Conservation (phyloP, 164 flowering plant genomes). For the Houttuynia cordata region DNA sequence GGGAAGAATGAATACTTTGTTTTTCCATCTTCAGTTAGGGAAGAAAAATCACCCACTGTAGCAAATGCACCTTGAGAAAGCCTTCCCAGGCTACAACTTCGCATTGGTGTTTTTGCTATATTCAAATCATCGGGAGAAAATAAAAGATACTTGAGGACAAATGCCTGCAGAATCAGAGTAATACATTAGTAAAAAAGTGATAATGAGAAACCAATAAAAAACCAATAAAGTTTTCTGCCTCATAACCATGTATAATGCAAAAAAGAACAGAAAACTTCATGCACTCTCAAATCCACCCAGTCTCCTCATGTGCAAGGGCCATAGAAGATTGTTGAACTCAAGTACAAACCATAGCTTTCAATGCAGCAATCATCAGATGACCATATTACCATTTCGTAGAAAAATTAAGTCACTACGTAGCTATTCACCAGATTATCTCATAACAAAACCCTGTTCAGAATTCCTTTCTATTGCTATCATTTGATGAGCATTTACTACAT, state of each 20-base stretch:
- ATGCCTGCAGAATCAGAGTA: conserved; percentile 58
- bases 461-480: too few relatives aligned
- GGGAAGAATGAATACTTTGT: conserved; percentile 41
- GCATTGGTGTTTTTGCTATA: conserved; percentile 20
- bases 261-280: too few relatives aligned
- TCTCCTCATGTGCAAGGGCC: too few relatives aligned
- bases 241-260: neutral
- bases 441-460: too few relatives aligned
- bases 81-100: conserved; percentile 23
- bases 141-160: conserved; percentile 81
- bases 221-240: too few relatives aligned
- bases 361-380: too few relatives aligned
- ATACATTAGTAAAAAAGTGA: neutral
- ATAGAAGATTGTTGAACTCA: too few relatives aligned
- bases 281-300: too few relatives aligned
- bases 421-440: too few relatives aligned
- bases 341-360: too few relatives aligned
- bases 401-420: too few relatives aligned
- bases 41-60: conserved; percentile 39
- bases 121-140: conserved; percentile 46
- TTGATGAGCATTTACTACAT: neutral
- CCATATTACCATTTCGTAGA: too few relatives aligned
- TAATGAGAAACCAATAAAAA: neutral
- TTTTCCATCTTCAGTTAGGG: conserved; percentile 59
- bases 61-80: conserved; percentile 23